Evolutionary conservation across 345 rosid species (phyloP).

Genomic region (Citrus glauca): DNA sequence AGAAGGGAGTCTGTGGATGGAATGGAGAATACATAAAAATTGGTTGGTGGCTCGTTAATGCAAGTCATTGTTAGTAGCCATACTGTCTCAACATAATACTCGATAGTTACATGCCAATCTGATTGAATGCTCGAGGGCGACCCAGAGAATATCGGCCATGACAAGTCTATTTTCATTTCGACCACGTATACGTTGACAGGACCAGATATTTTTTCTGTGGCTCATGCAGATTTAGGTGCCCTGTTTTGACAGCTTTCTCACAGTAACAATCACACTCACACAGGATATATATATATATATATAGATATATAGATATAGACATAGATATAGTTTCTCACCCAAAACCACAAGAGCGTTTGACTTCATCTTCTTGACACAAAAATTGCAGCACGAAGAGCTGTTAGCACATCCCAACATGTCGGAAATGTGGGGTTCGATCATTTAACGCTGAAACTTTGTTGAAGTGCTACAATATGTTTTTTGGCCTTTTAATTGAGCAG

Average conservation of each 20-base stretch:
- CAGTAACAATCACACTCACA: background rate
- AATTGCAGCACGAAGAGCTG: background rate
- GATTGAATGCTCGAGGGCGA: background rate
- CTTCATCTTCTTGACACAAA: background rate
- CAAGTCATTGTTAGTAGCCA: background rate
- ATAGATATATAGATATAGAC: no score
- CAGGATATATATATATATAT: no score
- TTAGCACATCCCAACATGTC: background rate
- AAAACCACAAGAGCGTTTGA: no score
- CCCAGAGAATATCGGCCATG: conserved; percentile 15
- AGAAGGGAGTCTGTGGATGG: conserved; percentile 56
- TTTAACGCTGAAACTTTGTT: no score
- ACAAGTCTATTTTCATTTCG: conserved; percentile 16
- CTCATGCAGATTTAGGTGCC: no score
- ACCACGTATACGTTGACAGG: conserved; percentile 12
- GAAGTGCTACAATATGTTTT: no score
- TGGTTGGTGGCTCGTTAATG: conserved; percentile 16
- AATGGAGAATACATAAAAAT: conserved; percentile 1
- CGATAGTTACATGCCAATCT: background rate
- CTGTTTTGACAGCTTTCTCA: background rate
- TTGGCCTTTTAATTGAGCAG: no score
- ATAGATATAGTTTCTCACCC: background rate
- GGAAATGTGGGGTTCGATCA: background rate
- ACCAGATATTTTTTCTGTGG: conserved; percentile 7
- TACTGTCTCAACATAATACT: background rate